phyloP scores from a whole-genome alignment of 345 rosid species.

The Hibiscus trionum region DNA sequence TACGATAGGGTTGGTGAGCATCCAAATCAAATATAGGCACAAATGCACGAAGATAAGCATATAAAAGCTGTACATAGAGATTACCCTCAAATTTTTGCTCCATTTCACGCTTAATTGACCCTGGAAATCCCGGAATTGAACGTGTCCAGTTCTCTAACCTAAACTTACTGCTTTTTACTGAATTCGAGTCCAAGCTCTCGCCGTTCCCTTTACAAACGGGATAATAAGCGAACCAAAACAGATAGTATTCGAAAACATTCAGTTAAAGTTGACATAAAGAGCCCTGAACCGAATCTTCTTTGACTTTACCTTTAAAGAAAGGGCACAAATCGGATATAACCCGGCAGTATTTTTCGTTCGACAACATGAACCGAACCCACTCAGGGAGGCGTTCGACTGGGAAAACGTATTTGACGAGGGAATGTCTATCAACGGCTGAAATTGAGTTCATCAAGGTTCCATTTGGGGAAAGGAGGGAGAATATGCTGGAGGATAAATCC shows the following conservation, averaged over 20 bases:
- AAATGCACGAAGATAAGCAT: constrained; percentile 67
- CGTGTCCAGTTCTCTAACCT: constrained; percentile 63
- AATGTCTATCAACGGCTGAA: constrained; percentile 57
- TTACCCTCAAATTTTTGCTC: constrained; percentile 52
- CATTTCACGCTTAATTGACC: constrained; percentile 39
- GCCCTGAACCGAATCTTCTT: constrained; percentile 48
- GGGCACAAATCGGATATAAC: constrained; percentile 48
- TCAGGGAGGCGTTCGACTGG: constrained; percentile 75
- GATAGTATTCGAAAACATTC: constrained; percentile 70
- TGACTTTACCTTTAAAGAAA: constrained; percentile 49
- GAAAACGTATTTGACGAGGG: constrained; percentile 73
- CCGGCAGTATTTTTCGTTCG: constrained; percentile 36
- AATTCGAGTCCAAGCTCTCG: constrained; percentile 30
- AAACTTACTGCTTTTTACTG: constrained; percentile 35
- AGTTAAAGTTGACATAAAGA: constrained; percentile 52
- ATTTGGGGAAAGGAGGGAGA: constrained; percentile 47
- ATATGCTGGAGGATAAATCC: constrained; percentile 41
- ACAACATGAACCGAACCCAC: constrained; percentile 57
- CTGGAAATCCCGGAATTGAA: constrained; percentile 48
- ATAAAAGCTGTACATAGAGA: constrained; percentile 54
- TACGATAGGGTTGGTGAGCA: constrained; percentile 60
- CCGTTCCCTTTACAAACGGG: constrained; percentile 64
- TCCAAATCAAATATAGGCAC: constrained; percentile 60
- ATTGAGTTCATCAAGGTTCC: constrained; percentile 58
- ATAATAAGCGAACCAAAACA: constrained; percentile 93